These are phyloP conservation scores for Apodospora peruviana DNA, from an alignment of 495 filamentous ascomycete genomes.

Conservation along the genomic window DNA sequence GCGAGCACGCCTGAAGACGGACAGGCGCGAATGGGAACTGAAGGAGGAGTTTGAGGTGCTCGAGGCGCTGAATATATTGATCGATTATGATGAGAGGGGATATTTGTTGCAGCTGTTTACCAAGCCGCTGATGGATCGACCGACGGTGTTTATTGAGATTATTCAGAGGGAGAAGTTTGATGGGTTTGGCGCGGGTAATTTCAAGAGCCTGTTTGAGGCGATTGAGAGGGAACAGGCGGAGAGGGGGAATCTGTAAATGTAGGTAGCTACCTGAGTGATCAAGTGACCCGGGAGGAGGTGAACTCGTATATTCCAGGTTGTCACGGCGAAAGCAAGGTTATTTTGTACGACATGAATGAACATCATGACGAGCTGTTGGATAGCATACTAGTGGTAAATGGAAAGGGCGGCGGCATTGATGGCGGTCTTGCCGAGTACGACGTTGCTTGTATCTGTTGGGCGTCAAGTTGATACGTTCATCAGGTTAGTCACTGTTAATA, in stretches of 20 bases:
- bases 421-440: too few relatives aligned
- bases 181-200: constrained; percentile 92
- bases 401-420: too few relatives aligned
- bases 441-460: too few relatives aligned
- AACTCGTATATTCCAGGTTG: too few relatives aligned
- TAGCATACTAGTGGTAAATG: too few relatives aligned
- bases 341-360: too few relatives aligned
- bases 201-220: constrained; percentile 87
- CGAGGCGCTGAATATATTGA: constrained; percentile 69
- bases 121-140: constrained; percentile 86
- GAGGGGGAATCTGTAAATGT: constrained; percentile 67
- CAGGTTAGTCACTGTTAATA: too few relatives aligned
- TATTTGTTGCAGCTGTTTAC: constrained; percentile 86
- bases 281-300: too few relatives aligned
- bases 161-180: constrained; percentile 83
- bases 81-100: constrained; percentile 87
- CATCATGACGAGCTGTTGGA: too few relatives aligned
- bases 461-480: too few relatives aligned
- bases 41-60: constrained; percentile 72
- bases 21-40: constrained; percentile 46
- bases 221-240: constrained; percentile 84
- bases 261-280: too few relatives aligned
- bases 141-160: constrained; percentile 91
- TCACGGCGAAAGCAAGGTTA: too few relatives aligned
- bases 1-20: constrained; percentile 56